These are phyloP conservation scores for Suillus spraguei DNA, from an alignment of 768 basidiomycete species.

Conservation along the genomic window DNA sequence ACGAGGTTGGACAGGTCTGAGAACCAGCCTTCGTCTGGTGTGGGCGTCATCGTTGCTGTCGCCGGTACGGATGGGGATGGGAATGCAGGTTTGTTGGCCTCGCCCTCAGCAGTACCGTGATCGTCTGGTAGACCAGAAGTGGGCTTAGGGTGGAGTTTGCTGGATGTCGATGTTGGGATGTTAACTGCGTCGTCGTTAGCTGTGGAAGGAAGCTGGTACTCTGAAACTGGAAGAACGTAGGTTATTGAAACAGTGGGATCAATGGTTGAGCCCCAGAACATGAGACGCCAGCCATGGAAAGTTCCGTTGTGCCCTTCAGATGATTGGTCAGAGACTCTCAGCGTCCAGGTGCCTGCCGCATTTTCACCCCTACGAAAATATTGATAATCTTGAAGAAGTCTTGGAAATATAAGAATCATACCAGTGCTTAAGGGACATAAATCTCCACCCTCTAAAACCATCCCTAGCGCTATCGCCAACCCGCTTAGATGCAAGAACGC, in stretches of 20 bases:
- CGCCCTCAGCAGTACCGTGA: conserved; percentile 78
- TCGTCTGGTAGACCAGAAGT: conserved; percentile 88
- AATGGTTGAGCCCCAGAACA: conserved; percentile 87
- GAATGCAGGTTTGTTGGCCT: conserved; percentile 78
- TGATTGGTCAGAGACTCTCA: conserved; percentile 81
- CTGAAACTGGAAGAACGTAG: conserved; percentile 60
- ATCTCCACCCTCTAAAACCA: conserved; percentile 95
- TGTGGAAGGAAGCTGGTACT: conserved; percentile 52
- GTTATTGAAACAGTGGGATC: conserved; percentile 67
- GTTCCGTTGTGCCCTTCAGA: conserved; percentile 57
- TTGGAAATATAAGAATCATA: conserved; percentile 33
- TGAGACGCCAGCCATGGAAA: conserved; percentile 91
- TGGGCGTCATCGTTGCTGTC: conserved; percentile 48
- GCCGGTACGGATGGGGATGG: conserved; percentile 34
- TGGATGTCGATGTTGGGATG: conserved; percentile 43
- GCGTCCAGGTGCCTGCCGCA: conserved; percentile 88
- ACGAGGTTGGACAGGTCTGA: conserved; percentile 73
- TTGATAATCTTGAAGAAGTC: conserved; percentile 19
- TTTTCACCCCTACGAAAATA: conserved; percentile 77
- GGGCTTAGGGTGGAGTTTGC: conserved; percentile 78
- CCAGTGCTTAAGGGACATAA: conserved; percentile 99
- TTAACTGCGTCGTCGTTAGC: conserved; percentile 42
- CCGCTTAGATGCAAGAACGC: conserved; percentile 78
- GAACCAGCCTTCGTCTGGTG: conserved; percentile 86
- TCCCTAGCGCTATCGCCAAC: conserved; percentile 59